Base-by-base conservation (phyloP, 1,284 basidiomycete genomes). In the Exobasidium cylindrosporum region DNA sequence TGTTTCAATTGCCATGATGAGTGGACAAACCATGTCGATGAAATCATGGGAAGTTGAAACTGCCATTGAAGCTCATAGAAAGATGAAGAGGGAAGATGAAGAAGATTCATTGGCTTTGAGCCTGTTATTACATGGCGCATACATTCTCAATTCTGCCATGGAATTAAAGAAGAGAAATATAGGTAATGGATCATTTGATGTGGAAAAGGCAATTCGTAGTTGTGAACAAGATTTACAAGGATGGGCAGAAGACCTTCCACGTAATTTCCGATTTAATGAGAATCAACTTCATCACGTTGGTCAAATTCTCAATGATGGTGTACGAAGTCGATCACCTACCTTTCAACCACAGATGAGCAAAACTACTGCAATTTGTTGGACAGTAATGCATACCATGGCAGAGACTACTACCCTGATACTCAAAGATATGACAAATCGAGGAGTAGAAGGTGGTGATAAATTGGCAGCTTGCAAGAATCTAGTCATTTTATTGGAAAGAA, bases 401-500 rank as follows among this genome's bases (percentile, higher is more conserved):
- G 82, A 83, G 63, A 82, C 81, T 55, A 81, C 81, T 44, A 82
- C 82, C 77, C 82, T 83, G 63, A 81, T 83, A 62, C 75, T 83
- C 49, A 7, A 21, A 14, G 47, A 31, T 10, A 10, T 23, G 47
- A 10, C 47, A 24, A 50, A 21, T 31, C 47, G 24, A 31, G 43
- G 43, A 44, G 47, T 31, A 7, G 21, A 14, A 10, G 23, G 7
- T 7, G 21, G 21, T 24, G 24, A 31, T 21, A 31, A 50, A 40
- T 7, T 17, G 14, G 47, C 47, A 50, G 47, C 47, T 7, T 50
- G 23, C 47, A 50, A 50, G 10, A 50, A 50, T 21, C 47, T 50
- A 7, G 7, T 50, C 47, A 50, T 50, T 7, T 7, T 50, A 14
- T 10, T 50, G 14, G 47, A 50, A 21, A 7, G 17, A 40, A 17